These are phyloP conservation scores for Tilletiaria anomala DNA, from an alignment of 1,284 basidiomycete genomes.

Conservation along the genomic window DNA sequence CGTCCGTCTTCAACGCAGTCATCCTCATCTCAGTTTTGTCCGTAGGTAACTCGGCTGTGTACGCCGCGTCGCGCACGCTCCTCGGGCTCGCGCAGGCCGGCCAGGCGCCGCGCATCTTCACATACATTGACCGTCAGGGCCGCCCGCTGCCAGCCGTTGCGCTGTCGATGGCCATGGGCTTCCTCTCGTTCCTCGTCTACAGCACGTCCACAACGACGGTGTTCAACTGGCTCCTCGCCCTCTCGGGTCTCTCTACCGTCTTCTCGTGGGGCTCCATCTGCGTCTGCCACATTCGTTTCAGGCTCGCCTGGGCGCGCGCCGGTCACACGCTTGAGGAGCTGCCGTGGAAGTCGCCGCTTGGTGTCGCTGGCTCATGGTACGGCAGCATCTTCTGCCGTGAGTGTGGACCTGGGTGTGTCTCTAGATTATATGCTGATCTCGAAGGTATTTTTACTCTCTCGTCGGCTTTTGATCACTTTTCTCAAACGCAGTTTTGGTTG, in stretches of 20 bases:
- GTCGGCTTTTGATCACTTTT: background rate
- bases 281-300: conserved; percentile 42
- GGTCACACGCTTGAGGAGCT: conserved; percentile 44
- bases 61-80: conserved; percentile 40
- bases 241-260: conserved; percentile 45
- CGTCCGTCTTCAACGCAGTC: conserved; percentile 44
- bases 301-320: conserved; percentile 44
- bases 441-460: background rate
- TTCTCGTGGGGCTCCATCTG: conserved; percentile 41
- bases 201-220: conserved; percentile 31
- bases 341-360: conserved; percentile 44
- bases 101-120: conserved; percentile 41
- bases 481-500: conserved; percentile 18
- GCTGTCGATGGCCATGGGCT: conserved; percentile 21
- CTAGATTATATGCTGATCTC: too few relatives aligned
- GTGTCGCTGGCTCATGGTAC: conserved; percentile 42
- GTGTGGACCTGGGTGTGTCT: background rate
- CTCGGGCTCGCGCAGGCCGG: conserved; percentile 37
- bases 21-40: conserved; percentile 42
- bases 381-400: conserved; percentile 38
- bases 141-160: conserved; percentile 43
- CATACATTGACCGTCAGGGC: conserved; percentile 45
- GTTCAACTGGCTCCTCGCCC: conserved; percentile 44
- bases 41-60: conserved; percentile 41
- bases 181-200: conserved; percentile 30